Conservation (phyloP, 2,329 filamentous ascomycete genomes). For the Ophiostoma tasmaniense region DNA sequence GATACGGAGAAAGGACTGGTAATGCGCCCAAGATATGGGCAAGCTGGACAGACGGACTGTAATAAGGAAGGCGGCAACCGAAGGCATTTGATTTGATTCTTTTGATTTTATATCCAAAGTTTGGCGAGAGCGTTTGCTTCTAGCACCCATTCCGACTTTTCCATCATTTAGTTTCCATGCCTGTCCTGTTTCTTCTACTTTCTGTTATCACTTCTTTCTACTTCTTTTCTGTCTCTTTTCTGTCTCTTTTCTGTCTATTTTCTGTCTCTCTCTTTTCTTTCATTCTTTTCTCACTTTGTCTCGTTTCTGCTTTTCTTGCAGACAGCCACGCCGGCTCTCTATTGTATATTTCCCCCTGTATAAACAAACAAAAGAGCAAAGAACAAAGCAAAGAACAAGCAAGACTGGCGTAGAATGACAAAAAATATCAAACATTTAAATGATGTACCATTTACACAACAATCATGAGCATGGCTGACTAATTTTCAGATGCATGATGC, state of each 20-base stretch:
- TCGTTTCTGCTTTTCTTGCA: conserved; percentile 5
- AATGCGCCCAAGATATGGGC: not conserved
- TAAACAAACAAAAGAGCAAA: conserved; percentile 9
- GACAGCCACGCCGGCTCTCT: conserved; percentile 1
- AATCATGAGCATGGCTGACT: not conserved
- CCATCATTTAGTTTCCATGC: not conserved
- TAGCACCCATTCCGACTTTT: not conserved
- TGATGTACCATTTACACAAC: not conserved
- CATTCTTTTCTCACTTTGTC: not conserved
- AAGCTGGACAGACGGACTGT: not conserved
- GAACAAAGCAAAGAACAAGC: not conserved
- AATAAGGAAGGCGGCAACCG: not conserved
- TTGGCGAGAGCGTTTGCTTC: not conserved
- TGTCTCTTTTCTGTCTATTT: too few species aligned
- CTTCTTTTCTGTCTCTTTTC: not conserved
- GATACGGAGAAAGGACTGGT: not conserved
- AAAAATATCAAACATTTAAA: not conserved
- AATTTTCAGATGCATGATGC: conserved; percentile 12
- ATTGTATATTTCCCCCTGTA: conserved; percentile 16
- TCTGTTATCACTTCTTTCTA: not conserved
- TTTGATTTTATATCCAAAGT: not conserved
- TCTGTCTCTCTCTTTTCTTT: not conserved
- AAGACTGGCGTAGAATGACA: not conserved
- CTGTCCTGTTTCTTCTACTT: not conserved
- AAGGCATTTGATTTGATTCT: not conserved